phyloP scores from a whole-genome alignment of 345 rosid species.

The Bruguiera parviflora region DNA sequence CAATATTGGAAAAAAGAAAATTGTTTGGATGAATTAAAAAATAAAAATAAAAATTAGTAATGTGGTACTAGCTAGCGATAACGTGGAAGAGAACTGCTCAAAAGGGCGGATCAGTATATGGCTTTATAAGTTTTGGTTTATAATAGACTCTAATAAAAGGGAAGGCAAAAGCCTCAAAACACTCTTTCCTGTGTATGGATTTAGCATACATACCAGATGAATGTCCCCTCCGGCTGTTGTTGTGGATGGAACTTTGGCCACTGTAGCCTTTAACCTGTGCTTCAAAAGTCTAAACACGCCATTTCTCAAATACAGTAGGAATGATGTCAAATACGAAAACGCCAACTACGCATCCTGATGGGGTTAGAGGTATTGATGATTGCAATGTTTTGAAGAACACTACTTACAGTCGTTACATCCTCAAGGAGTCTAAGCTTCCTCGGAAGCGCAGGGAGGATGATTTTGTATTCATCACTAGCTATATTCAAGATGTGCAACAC shows the following conservation, averaged over 20 bases:
- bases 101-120: no score
- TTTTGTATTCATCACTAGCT: constrained; percentile 9
- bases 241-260: constrained; percentile 1
- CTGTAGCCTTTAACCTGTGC: constrained; percentile 15
- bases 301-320: neutral
- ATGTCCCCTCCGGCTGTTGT: constrained; percentile 9
- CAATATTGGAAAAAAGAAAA: no score
- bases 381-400: neutral
- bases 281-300: neutral
- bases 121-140: no score
- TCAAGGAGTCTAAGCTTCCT: constrained; percentile 40
- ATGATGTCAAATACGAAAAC: neutral
- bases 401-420: constrained; percentile 22
- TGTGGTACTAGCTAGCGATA: no score
- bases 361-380: neutral
- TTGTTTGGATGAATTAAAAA: no score
- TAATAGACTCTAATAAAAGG: no score
- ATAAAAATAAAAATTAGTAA: no score
- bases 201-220: constrained; percentile 4
- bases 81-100: no score
- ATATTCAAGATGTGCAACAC: neutral
- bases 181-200: neutral
- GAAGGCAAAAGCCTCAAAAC: neutral
- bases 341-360: no score
- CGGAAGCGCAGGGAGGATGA: constrained; percentile 22